Evolutionary conservation across 495 filamentous ascomycete species (phyloP).

Genomic region (Polyplosphaeria fusca): DNA sequence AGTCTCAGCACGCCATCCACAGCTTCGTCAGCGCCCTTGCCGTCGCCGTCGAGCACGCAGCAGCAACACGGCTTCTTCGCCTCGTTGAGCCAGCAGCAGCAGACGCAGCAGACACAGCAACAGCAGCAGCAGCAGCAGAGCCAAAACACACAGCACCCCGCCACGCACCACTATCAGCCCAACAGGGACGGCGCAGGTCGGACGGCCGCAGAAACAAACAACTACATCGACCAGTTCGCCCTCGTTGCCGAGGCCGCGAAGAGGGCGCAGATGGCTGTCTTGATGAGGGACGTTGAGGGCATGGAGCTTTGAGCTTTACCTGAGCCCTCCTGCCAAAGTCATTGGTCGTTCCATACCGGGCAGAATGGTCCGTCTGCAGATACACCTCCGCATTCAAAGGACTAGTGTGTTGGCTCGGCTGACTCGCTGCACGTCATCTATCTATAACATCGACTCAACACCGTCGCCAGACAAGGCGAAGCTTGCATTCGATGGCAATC

Average conservation of each 20-base stretch:
- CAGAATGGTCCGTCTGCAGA: no score
- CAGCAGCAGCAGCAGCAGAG: conserved; percentile 2
- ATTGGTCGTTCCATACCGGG: no score
- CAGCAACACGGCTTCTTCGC: conserved; percentile 32
- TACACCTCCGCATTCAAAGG: no score
- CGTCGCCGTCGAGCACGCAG: conserved; percentile 36
- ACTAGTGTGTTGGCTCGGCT: no score
- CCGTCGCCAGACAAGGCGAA: no score
- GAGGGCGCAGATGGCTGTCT: conserved; percentile 79
- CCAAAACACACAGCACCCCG: background rate
- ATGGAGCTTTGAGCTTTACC: conserved; percentile 46
- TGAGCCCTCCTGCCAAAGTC: no score
- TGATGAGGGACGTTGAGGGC: conserved; percentile 80
- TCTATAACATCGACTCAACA: no score
- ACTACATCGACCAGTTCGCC: conserved; percentile 72
- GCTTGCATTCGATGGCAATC: no score
- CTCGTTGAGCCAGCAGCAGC: conserved; percentile 19
- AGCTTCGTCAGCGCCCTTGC: conserved; percentile 37
- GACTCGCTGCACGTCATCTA: no score
- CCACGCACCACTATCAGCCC: conserved; percentile 17
- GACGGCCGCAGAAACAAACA: conserved; percentile 52
- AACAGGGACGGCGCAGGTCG: conserved; percentile 21
- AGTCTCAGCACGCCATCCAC: conserved; percentile 30
- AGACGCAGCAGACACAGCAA: conserved; percentile 21
- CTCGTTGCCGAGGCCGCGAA: conserved; percentile 94